A percentile compares a stretch with the other conserved stretches of the same genome.
These are phyloP conservation scores for Colletotrichum caudatum DNA, from an alignment of 2,329 filamentous ascomycete species.

Conservation along the genomic window DNA sequence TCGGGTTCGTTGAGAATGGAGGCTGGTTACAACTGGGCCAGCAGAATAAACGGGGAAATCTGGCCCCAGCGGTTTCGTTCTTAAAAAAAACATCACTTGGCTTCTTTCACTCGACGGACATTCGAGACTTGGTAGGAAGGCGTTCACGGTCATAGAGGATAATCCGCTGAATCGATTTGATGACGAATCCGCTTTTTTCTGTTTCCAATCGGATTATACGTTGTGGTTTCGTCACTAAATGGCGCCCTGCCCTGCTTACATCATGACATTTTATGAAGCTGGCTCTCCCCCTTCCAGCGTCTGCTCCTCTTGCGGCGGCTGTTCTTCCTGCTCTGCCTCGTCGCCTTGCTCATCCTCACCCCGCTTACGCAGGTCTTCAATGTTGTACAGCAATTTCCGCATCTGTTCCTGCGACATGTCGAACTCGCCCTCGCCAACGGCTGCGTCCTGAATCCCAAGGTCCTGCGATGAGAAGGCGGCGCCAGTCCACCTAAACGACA, in stretches of 20 bases:
- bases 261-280: neutral
- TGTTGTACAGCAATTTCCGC: slow-evolving; percentile 58
- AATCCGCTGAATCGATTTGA: slow-evolving; percentile 41
- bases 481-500: slow-evolving; percentile 45
- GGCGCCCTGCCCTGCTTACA: neutral
- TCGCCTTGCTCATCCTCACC: slow-evolving; percentile 44
- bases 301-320: slow-evolving; percentile 19
- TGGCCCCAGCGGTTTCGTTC: slow-evolving; percentile 37
- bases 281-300: neutral
- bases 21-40: slow-evolving; percentile 31
- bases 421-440: slow-evolving; percentile 44
- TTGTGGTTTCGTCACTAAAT: neutral
- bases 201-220: neutral
- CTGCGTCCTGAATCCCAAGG: slow-evolving; percentile 29
- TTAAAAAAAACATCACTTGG: slow-evolving; percentile 33
- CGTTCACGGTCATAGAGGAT: slow-evolving; percentile 42
- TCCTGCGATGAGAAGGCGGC: slow-evolving; percentile 34
- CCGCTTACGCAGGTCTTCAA: slow-evolving; percentile 62
- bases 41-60: slow-evolving; percentile 33
- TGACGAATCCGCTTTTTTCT: slow-evolving; percentile 20
- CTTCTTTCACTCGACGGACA: slow-evolving; percentile 41
- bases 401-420: slow-evolving; percentile 55
- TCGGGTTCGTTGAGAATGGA: slow-evolving; percentile 39
- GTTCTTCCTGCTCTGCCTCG: slow-evolving; percentile 46
- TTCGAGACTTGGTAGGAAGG: slow-evolving; percentile 42